Conservation (phyloP, 1,284 basidiomycete species). For the Amylostereum areolatum region DNA sequence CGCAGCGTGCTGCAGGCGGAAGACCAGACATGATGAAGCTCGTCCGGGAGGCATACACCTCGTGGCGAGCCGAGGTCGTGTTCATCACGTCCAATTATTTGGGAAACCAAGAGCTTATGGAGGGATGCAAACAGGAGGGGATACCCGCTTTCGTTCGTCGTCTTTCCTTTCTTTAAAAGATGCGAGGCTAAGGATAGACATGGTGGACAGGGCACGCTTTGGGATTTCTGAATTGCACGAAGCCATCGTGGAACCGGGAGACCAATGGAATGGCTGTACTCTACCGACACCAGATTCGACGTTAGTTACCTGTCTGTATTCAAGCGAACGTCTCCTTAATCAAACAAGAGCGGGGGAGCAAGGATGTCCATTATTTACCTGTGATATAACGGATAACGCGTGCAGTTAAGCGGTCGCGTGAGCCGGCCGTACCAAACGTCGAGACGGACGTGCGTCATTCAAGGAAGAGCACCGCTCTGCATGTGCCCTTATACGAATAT, state of each 20-base stretch:
- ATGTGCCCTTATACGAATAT: conserved; percentile 43
- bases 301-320: too few species aligned
- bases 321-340: too few species aligned
- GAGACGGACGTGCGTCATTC: too few species aligned
- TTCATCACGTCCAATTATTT: conserved; percentile 62
- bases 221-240: conserved; percentile 43
- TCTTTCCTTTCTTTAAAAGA: neutral
- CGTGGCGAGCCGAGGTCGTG: conserved; percentile 48
- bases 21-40: conserved; percentile 38
- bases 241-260: too few species aligned
- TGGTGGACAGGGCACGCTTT: conserved; percentile 31
- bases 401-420: too few species aligned
- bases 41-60: conserved; percentile 30
- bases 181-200: neutral
- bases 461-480: too few species aligned
- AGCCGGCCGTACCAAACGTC: too few species aligned
- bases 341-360: too few species aligned
- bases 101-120: conserved; percentile 64
- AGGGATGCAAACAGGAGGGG: conserved; percentile 54
- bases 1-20: conserved; percentile 22
- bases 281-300: too few species aligned
- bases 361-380: too few species aligned
- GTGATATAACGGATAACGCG: too few species aligned
- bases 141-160: conserved; percentile 54
- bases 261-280: too few species aligned